Evolutionary conservation across 306 rosid species (phyloP), one percentile per base, ranked within the genome.

Genomic region (Rosa lucieae): DNA sequence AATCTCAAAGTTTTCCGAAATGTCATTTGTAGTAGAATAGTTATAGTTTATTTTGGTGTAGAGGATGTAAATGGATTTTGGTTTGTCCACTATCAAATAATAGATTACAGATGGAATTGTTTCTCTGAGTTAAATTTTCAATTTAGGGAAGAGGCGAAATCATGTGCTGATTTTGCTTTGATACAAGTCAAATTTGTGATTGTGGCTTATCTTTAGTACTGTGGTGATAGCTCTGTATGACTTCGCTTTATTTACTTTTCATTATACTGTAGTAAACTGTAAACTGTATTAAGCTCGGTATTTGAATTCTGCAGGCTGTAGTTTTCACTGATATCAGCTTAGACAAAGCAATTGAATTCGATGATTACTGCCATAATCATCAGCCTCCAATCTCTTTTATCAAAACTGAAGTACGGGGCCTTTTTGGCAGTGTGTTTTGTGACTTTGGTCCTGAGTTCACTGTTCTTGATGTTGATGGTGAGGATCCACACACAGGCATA

Each of bases 381-480:
- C 62, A 68, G 39, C 84, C 80, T 58, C 76, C 80, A 5, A 75
- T 81, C 46, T 67, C 84, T 43, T 75, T 81, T 35, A 69, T 80
- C 47, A 75, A 75, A 68, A 42, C 79, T 53, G 75, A 75, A 80
- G 79, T 67, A 18, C 26, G 80, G 42, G 76, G 66, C 39, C 72
- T 81, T 58, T 81, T 75, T 70, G 80, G 76, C 12, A 56, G 66
- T 76, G 80, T 76, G 14, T 76, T 75, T 48, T 81, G 80, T 53
- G 82, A 79, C 70, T 79, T 79, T 71, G 82, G 82, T 12, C 82
- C 82, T 37, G 71, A 72, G 53, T 79, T 79, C 69, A 49, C 84
- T 11, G 70, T 75, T 70, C 65, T 75, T 69, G 84, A 81, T 44
- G 71, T 81, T 68, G 75, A 79, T 37, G 82, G 82, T 8, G 82